Conservation (phyloP, 495 filamentous ascomycete species). For the Niebla homalea region DNA sequence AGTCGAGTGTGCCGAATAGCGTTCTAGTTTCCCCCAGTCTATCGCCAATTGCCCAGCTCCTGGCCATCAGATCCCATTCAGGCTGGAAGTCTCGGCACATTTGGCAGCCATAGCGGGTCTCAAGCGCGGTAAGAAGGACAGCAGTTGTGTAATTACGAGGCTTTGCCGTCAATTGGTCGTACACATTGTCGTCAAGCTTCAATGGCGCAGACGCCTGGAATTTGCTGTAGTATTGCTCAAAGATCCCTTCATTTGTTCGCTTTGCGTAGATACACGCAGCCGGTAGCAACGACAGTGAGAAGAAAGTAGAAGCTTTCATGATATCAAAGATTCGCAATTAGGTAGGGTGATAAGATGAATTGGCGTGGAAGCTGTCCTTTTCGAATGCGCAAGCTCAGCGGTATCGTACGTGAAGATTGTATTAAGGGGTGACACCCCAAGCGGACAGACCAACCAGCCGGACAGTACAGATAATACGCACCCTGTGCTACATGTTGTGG, state of each 20-base stretch:
- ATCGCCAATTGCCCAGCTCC: constrained; percentile 76
- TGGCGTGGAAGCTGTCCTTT: too few species aligned
- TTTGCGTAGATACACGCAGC: constrained; percentile 35
- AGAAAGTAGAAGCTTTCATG: constrained; percentile 42
- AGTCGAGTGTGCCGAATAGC: constrained; percentile 81
- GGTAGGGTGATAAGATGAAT: too few species aligned
- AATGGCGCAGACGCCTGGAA: constrained; percentile 53
- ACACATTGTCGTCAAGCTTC: constrained; percentile 61
- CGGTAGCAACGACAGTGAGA: constrained; percentile 33
- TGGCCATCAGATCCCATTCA: constrained; percentile 81
- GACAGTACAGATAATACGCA: too few species aligned
- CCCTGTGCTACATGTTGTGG: too few species aligned
- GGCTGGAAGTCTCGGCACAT: constrained; percentile 85
- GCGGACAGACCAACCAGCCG: too few species aligned
- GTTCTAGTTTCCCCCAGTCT: constrained; percentile 57
- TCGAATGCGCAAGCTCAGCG: too few species aligned
- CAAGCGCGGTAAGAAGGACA: constrained; percentile 77
- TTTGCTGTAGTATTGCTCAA: constrained; percentile 53
- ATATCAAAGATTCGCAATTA: constrained; percentile 7
- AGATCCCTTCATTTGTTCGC: constrained; percentile 40
- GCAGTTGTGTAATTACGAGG: constrained; percentile 76
- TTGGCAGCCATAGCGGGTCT: constrained; percentile 70
- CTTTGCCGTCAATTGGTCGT: constrained; percentile 56
- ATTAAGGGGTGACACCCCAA: too few species aligned
- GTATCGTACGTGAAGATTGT: too few species aligned